These are phyloP conservation scores for Xylariales sp. DNA, from an alignment of 2,329 filamentous ascomycete species.

Conservation along the genomic window DNA sequence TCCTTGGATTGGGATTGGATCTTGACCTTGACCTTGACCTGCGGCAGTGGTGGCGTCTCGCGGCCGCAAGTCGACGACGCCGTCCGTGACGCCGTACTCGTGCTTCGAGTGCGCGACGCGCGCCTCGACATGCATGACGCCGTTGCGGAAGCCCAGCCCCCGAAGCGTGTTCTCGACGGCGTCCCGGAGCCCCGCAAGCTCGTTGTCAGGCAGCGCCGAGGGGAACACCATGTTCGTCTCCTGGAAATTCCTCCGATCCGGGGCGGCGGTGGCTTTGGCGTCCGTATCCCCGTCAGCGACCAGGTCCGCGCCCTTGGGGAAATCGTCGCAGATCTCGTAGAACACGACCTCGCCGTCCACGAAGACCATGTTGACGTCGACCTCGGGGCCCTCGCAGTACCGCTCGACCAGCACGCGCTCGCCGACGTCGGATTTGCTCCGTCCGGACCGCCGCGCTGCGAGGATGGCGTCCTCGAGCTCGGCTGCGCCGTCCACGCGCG, in stretches of 20 bases:
- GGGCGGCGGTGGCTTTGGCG: neutral
- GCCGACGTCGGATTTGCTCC: constrained; percentile 25
- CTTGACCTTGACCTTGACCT: no score
- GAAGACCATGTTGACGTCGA: constrained; percentile 47
- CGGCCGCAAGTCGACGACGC: constrained; percentile 29
- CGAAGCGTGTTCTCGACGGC: constrained; percentile 39
- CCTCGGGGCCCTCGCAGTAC: constrained; percentile 47
- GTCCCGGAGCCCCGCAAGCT: constrained; percentile 36
- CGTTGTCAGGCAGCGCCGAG: constrained; percentile 44
- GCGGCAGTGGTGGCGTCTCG: neutral
- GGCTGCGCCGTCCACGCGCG: constrained; percentile 39
- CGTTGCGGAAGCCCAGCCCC: constrained; percentile 43
- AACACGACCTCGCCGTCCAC: constrained; percentile 45
- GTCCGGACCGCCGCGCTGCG: constrained; percentile 15
- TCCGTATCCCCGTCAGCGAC: constrained; percentile 4
- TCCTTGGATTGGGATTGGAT: no score
- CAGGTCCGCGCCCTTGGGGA: constrained; percentile 45
- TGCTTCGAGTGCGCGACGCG: constrained; percentile 41
- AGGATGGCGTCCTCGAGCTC: constrained; percentile 31
- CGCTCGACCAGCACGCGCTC: constrained; percentile 43
- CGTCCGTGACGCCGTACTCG: constrained; percentile 1
- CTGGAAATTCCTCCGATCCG: constrained; percentile 41
- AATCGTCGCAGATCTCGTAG: constrained; percentile 48
- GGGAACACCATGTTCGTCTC: constrained; percentile 47
- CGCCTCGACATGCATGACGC: constrained; percentile 47